Percentiles rank a stretch among this genome's conserved stretches.
phyloP scores from a whole-genome alignment of 1,139 yeast genomes.

The Pichia norvegensis region DNA sequence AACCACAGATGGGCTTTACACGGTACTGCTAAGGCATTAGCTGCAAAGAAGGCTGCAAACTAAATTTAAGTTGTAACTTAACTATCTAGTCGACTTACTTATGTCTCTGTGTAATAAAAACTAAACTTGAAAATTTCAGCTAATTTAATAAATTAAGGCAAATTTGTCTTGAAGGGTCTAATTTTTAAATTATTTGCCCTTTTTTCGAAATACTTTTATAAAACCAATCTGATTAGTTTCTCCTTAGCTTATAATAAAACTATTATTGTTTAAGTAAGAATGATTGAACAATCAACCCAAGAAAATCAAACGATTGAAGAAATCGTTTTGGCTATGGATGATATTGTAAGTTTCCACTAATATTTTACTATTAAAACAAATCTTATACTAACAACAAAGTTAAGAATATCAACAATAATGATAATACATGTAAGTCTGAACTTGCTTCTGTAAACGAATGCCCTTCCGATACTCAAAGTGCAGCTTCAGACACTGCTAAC shows the following conservation, averaged over 20 bases:
- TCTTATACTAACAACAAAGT: neutral
- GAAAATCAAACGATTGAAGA: neutral
- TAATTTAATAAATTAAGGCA: neutral
- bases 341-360: neutral
- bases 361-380: no score
- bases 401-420: neutral
- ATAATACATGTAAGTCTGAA: neutral
- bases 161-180: no score
- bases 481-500: neutral
- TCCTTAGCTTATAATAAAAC: no score
- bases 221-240: no score
- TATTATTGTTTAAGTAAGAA: neutral
- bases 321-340: neutral
- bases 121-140: slow-evolving; percentile 1
- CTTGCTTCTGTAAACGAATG: neutral
- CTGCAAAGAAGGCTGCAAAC: slow-evolving; percentile 37
- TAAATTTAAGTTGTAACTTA: slow-evolving; percentile 7
- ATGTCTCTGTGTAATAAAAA: slow-evolving; percentile 7
- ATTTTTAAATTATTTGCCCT: no score
- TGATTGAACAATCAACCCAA: neutral
- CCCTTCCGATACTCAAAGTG: neutral
- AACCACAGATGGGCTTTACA: slow-evolving; percentile 99
- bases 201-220: no score
- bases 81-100: neutral
- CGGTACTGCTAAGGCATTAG: slow-evolving; percentile 93